Evolutionary conservation across 495 filamentous ascomycete species (phyloP).

Genomic region (Penicillium macrosclerotiorum): DNA sequence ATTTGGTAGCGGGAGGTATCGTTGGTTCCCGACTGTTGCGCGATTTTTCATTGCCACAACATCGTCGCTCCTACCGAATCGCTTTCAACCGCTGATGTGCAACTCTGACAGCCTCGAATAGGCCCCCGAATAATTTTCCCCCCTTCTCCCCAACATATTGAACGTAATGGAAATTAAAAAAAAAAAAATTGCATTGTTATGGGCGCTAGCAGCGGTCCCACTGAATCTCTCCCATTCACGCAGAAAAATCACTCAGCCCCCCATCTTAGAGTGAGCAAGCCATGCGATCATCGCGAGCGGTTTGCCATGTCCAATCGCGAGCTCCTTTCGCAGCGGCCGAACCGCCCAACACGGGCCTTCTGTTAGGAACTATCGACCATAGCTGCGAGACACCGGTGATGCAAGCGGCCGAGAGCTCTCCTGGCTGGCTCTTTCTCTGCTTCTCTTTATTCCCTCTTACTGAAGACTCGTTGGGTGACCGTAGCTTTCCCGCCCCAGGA

Average conservation of each 20-base stretch:
- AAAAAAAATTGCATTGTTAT: not conserved
- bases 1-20: too few relatives aligned
- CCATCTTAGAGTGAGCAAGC: not conserved
- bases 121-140: too few relatives aligned
- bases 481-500: too few relatives aligned
- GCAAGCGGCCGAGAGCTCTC: too few relatives aligned
- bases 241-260: slow-evolving; percentile 19
- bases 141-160: slow-evolving; percentile 5
- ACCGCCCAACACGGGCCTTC: not conserved
- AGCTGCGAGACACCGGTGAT: not conserved
- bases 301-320: slow-evolving; percentile 23
- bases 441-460: not conserved
- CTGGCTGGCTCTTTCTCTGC: too few relatives aligned
- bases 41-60: slow-evolving; percentile 27
- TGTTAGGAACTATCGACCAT: not conserved
- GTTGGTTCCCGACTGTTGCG: slow-evolving; percentile 18
- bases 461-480: too few relatives aligned
- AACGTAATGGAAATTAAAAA: not conserved
- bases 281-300: slow-evolving; percentile 19
- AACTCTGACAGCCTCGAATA: not conserved
- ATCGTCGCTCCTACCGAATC: slow-evolving; percentile 1
- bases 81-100: slow-evolving; percentile 7
- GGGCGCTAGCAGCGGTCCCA: not conserved
- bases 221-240: slow-evolving; percentile 1
- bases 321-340: not conserved